A percentile compares a stretch with the other conserved stretches of the same genome.
phyloP scores from a whole-genome alignment of 1,284 basidiomycete species.

The Exsudoporus floridanus region DNA sequence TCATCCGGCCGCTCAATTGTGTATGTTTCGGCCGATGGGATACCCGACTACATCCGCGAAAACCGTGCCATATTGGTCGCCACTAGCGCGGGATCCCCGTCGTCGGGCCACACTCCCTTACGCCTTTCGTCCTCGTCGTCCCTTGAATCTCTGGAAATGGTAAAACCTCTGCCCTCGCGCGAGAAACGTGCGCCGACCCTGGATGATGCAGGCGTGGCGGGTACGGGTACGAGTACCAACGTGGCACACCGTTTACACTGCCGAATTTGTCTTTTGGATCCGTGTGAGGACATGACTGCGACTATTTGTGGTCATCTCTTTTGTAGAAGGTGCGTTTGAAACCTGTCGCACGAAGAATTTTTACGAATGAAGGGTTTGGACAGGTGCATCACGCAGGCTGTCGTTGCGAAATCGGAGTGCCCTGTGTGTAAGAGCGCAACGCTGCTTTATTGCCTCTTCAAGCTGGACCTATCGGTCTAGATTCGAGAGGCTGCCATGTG shows the following conservation, averaged over 20 bases:
- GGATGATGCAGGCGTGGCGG: background rate
- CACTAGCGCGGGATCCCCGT: constrained; percentile 29
- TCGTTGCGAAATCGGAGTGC: constrained; percentile 46
- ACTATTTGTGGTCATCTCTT: constrained; percentile 61
- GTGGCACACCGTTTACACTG: constrained; percentile 39
- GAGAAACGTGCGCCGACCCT: background rate
- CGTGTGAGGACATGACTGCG: constrained; percentile 48
- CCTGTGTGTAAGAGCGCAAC: constrained; percentile 49
- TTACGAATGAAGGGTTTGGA: background rate
- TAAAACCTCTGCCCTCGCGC: background rate
- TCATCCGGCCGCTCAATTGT: constrained; percentile 28
- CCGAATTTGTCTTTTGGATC: constrained; percentile 42
- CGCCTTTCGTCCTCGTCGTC: constrained; percentile 22
- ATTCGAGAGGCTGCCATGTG: background rate
- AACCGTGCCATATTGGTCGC: constrained; percentile 34
- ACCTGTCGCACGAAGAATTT: background rate
- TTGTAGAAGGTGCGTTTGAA: constrained; percentile 43
- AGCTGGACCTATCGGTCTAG: constrained; percentile 25
- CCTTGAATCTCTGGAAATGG: constrained; percentile 11
- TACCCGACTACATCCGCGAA: constrained; percentile 34
- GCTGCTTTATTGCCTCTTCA: constrained; percentile 49
- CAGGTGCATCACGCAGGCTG: constrained; percentile 46
- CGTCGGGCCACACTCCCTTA: constrained; percentile 21
- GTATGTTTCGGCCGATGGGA: constrained; percentile 31
- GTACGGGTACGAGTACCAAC: background rate